These are phyloP conservation scores for Colletotrichum sp. DNA, from an alignment of 2,329 filamentous ascomycete species.

Conservation along the genomic window DNA sequence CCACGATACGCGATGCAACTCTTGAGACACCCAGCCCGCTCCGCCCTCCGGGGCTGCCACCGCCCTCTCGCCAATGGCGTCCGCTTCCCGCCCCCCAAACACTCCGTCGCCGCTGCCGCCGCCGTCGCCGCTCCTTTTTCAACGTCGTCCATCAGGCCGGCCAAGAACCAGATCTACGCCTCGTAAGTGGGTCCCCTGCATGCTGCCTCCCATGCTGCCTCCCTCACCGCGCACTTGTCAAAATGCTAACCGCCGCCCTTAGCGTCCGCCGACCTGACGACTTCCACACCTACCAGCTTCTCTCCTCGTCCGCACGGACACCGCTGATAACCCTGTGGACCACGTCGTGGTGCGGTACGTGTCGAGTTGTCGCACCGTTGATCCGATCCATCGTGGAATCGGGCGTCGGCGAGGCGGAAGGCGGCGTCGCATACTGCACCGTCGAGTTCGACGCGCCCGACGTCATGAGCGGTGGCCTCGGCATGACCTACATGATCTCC, in stretches of 20 bases:
- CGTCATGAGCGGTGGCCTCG: constrained; percentile 53
- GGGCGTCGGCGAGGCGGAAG: constrained; percentile 59
- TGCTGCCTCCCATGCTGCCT: not conserved
- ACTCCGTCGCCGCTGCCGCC: not conserved
- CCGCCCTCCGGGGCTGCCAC: constrained; percentile 4
- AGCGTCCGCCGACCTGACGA: constrained; percentile 61
- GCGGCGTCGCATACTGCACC: constrained; percentile 58
- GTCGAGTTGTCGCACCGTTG: constrained; percentile 54
- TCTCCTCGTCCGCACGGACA: constrained; percentile 56
- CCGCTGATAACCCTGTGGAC: constrained; percentile 69
- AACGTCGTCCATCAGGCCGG: constrained; percentile 15
- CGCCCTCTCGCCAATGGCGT: not conserved
- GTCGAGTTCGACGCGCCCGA: constrained; percentile 65
- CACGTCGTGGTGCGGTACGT: constrained; percentile 62
- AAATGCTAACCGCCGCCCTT: not conserved
- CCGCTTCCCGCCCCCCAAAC: not conserved
- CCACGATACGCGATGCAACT: not conserved
- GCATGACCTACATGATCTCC: constrained; percentile 63
- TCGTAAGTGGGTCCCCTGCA: constrained; percentile 30
- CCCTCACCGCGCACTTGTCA: not conserved
- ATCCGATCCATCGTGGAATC: constrained; percentile 52
- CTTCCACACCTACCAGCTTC: constrained; percentile 60
- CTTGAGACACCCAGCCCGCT: constrained; percentile 7
- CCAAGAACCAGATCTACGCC: constrained; percentile 39
- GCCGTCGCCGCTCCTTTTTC: constrained; percentile 7